Evolutionary conservation across 2,329 filamentous ascomycete genomes (phyloP).

Genomic region (Trichophyton simii): DNA sequence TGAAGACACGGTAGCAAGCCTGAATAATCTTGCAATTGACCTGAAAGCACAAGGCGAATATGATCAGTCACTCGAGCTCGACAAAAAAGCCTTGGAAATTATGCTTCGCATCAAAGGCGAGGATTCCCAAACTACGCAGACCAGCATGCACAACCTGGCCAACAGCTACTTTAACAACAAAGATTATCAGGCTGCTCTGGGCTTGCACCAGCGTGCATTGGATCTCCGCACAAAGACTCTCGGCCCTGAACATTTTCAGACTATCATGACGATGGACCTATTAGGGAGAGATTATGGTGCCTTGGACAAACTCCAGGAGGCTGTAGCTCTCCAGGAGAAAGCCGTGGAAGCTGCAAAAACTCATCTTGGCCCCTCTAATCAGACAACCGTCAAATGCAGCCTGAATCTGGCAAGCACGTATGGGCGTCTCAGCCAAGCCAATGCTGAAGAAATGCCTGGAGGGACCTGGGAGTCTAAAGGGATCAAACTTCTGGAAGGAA

Average conservation of each 20-base stretch:
- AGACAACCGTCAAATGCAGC: background rate
- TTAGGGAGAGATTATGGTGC: background rate
- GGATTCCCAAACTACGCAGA: background rate
- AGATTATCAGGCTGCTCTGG: conserved; percentile 14
- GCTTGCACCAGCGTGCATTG: conserved; percentile 13
- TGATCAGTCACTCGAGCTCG: background rate
- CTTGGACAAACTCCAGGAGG: background rate
- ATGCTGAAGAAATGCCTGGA: background rate
- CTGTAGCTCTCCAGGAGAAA: background rate
- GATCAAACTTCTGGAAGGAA: background rate
- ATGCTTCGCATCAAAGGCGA: background rate
- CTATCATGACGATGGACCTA: conserved; percentile 13
- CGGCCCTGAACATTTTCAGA: conserved; percentile 17
- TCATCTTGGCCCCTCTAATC: background rate
- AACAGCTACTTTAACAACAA: conserved; percentile 4
- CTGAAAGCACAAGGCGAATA: background rate
- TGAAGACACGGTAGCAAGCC: conserved; percentile 13
- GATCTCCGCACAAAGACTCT: conserved; percentile 12
- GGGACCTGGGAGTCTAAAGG: background rate
- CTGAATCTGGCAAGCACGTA: background rate
- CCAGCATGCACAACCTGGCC: conserved; percentile 12
- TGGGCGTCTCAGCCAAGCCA: background rate
- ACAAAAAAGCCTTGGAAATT: background rate
- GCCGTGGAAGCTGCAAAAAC: background rate
- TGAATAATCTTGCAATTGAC: conserved; percentile 2